Conservation (phyloP, 2,329 filamentous ascomycete genomes). For the Hysterium pulicare region DNA sequence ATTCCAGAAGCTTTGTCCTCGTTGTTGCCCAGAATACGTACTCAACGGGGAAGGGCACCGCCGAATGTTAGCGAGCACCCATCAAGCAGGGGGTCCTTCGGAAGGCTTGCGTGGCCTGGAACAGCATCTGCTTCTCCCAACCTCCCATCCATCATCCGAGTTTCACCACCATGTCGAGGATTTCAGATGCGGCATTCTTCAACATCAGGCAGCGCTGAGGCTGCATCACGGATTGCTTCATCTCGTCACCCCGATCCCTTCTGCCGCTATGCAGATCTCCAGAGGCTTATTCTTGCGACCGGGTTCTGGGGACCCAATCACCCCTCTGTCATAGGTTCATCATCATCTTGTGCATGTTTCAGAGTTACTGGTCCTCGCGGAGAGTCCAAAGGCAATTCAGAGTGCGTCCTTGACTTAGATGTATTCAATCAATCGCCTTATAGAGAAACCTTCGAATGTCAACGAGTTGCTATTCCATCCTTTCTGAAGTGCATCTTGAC, state of each 20-base stretch:
- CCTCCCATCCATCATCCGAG: neutral
- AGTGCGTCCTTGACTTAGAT: no score
- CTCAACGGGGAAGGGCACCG: neutral
- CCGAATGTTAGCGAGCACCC: neutral
- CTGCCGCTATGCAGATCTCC: neutral
- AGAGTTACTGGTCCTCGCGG: no score
- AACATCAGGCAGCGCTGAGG: conserved; percentile 1
- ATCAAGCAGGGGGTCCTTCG: neutral
- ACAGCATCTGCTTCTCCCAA: neutral
- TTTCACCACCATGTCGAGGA: conserved; percentile 1
- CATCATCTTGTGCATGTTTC: neutral
- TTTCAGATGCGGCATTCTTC: neutral
- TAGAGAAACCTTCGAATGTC: no score
- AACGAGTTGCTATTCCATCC: no score
- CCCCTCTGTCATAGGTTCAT: neutral
- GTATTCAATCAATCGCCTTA: no score
- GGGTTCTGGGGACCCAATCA: neutral
- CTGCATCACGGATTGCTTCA: conserved; percentile 2
- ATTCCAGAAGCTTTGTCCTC: conserved; percentile 7
- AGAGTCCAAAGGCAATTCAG: no score
- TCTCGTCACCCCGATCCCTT: neutral
- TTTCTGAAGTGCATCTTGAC: no score
- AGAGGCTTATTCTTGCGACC: neutral
- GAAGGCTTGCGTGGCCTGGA: neutral
- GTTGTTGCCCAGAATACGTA: conserved; percentile 1